Conservation (phyloP, 352 stramenopile species). For the Ochromonadaceae sp. region DNA sequence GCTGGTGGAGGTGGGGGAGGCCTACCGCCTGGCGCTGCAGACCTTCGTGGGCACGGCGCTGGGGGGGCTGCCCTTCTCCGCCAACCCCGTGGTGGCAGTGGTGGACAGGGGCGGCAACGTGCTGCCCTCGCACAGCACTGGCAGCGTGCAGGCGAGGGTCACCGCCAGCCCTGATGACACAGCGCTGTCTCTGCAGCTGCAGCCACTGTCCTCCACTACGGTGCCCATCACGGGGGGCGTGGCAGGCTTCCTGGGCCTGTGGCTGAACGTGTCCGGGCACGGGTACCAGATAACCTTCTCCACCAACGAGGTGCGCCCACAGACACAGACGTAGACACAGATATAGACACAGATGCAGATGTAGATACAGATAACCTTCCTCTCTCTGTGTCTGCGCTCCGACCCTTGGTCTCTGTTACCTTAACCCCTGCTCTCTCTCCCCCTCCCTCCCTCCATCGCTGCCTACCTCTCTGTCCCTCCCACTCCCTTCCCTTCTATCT, state of each 20-base stretch:
- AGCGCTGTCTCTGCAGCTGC: not conserved
- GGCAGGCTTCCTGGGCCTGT: not conserved
- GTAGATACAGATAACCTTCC: no score
- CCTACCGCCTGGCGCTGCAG: not conserved
- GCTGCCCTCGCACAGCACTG: not conserved
- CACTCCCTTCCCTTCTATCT: no score
- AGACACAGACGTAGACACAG: no score
- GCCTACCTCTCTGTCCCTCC: no score
- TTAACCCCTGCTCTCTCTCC: no score
- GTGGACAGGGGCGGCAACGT: constrained; percentile 4
- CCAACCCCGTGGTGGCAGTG: not conserved
- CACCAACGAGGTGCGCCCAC: not conserved
- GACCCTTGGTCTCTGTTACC: no score
- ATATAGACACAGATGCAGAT: no score
- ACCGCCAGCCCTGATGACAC: not conserved
- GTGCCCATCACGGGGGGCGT: not conserved
- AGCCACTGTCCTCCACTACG: not conserved
- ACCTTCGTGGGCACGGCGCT: not conserved
- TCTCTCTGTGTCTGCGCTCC: no score
- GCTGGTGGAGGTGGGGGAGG: not conserved
- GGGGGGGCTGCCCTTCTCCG: not conserved
- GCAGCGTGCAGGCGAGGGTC: not conserved
- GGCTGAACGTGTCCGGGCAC: constrained; percentile 1
- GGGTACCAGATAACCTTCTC: not conserved
- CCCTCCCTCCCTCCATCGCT: no score